Conservation (phyloP, 129 eudicot species). For the Kitagawia praeruptora region DNA sequence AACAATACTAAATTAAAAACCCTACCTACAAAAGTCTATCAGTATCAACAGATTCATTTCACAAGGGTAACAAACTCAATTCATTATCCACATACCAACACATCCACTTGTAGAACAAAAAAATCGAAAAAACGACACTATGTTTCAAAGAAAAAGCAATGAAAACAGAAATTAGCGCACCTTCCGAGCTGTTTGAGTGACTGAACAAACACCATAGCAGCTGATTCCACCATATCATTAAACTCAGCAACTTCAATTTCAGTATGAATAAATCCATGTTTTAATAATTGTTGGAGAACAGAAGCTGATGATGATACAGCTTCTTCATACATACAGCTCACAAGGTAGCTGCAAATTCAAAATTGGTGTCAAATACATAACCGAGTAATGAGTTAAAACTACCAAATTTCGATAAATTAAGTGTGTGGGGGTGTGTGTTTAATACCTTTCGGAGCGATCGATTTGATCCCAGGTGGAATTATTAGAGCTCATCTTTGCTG, state of each 20-base stretch:
- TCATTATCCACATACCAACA: too few species aligned
- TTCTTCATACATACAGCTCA: slow-evolving; percentile 69
- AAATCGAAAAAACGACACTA: too few species aligned
- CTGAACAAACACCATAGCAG: slow-evolving; percentile 86
- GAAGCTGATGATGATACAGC: slow-evolving; percentile 54
- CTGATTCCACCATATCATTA: slow-evolving; percentile 72
- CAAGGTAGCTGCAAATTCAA: slow-evolving; percentile 56
- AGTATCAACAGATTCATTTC: not conserved
- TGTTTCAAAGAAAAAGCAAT: not conserved
- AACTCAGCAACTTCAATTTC: slow-evolving; percentile 23
- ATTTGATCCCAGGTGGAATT: slow-evolving; percentile 42
- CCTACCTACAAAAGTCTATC: too few species aligned
- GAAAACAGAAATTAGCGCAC: slow-evolving; percentile 18
- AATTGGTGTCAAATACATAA: not conserved
- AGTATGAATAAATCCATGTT: not conserved
- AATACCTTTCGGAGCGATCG: slow-evolving; percentile 47
- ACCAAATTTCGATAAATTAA: too few species aligned
- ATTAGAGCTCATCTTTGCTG: not conserved
- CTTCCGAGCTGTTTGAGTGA: slow-evolving; percentile 62
- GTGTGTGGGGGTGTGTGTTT: not conserved
- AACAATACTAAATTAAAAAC: too few species aligned
- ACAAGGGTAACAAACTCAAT: too few species aligned
- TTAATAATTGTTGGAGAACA: slow-evolving; percentile 36
- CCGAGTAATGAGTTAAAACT: too few species aligned
- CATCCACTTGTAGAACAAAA: not conserved